These are phyloP conservation scores for Elsinoe necatrix DNA, from an alignment of 2,329 filamentous ascomycete genomes.

Conservation along the genomic window DNA sequence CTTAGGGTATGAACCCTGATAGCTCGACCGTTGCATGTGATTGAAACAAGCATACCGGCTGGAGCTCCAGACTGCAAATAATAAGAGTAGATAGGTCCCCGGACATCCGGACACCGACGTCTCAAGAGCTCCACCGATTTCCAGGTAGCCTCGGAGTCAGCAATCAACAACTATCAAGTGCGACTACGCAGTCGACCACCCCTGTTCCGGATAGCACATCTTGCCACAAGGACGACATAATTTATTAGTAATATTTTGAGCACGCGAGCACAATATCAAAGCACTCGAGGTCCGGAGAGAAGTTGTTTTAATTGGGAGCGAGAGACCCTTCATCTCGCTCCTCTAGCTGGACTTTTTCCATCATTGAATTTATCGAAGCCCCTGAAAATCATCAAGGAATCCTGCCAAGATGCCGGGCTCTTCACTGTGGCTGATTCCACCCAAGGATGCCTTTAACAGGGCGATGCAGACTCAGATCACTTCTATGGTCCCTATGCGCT, in stretches of 20 bases:
- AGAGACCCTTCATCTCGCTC: too few relatives aligned
- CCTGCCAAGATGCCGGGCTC: conserved; percentile 31
- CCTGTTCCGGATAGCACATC: too few relatives aligned
- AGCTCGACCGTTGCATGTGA: conserved; percentile 13
- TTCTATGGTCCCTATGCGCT: conserved; percentile 26
- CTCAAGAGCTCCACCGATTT: neutral
- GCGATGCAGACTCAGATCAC: conserved; percentile 30
- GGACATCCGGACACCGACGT: neutral
- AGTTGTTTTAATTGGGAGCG: too few relatives aligned
- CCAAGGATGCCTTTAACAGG: conserved; percentile 26
- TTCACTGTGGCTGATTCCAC: conserved; percentile 37
- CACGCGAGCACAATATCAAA: too few relatives aligned
- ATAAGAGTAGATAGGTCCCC: neutral
- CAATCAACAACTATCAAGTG: too few relatives aligned
- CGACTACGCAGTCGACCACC: too few relatives aligned
- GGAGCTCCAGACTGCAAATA: neutral
- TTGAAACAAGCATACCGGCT: conserved; percentile 5
- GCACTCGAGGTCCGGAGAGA: too few relatives aligned
- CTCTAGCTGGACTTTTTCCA: too few relatives aligned
- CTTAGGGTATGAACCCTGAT: neutral
- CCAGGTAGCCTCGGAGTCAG: too few relatives aligned
- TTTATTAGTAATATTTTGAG: too few relatives aligned
- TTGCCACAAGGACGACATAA: too few relatives aligned
- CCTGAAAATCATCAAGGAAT: neutral
- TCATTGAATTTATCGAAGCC: neutral